Conservation (phyloP, 2,329 filamentous ascomycete genomes). For the Rutstroemia sp. region DNA sequence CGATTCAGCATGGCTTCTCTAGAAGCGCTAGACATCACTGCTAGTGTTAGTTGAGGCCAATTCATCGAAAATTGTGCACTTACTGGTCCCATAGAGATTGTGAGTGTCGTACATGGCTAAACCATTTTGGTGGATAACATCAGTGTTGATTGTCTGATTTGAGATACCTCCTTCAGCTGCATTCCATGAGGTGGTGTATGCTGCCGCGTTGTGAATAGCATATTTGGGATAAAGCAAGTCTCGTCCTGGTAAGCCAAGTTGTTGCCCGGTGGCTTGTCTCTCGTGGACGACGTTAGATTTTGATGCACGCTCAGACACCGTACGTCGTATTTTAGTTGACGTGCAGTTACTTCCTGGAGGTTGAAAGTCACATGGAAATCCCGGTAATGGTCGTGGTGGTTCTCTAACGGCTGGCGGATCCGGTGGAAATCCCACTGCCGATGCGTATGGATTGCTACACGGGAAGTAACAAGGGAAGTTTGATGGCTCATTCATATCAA, state of each 20-base stretch:
- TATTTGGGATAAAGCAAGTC: constrained; percentile 60
- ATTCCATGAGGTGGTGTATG: constrained; percentile 36
- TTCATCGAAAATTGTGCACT: constrained; percentile 17
- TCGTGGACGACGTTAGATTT: background rate
- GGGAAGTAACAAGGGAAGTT: constrained; percentile 46
- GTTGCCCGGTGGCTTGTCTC: constrained; percentile 31
- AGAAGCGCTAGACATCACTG: constrained; percentile 62
- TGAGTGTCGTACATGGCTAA: constrained; percentile 67
- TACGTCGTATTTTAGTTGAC: constrained; percentile 15
- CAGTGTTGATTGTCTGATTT: constrained; percentile 57
- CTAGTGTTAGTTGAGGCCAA: constrained; percentile 10
- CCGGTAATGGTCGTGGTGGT: constrained; percentile 57
- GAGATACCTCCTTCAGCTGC: constrained; percentile 40
- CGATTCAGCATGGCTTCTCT: constrained; percentile 58
- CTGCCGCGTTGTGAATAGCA: constrained; percentile 55
- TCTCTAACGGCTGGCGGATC: constrained; percentile 53
- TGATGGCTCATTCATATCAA: constrained; percentile 58
- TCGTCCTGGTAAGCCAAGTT: constrained; percentile 52
- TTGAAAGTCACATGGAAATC: constrained; percentile 62
- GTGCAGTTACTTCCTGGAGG: constrained; percentile 39
- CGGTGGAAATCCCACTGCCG: constrained; percentile 47
- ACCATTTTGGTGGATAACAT: constrained; percentile 61
- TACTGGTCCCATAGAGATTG: constrained; percentile 63
- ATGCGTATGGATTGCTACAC: constrained; percentile 38
- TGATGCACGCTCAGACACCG: constrained; percentile 2